Base-by-base conservation (phyloP, 345 rosid species). In the Nephelium lappaceum region DNA sequence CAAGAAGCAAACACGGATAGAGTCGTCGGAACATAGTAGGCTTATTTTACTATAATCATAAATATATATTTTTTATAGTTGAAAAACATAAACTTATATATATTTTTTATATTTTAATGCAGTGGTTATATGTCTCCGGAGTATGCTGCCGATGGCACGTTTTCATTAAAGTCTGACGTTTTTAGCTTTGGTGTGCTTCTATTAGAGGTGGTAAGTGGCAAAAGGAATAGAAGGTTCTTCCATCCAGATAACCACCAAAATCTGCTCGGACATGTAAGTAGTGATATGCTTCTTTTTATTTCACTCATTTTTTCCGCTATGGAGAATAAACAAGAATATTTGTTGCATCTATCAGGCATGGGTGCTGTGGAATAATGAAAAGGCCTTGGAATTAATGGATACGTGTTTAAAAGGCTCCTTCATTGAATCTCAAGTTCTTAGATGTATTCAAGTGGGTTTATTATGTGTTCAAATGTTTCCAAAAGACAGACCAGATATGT, bases 271-370 rank as follows among this genome's bases (percentile, higher is more conserved):
- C 79, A 70, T 75, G 83, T 64, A 75, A 69, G 79, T 11, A 0
- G 19, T 39, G 49, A 23, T 2, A 11, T 24, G 2, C 19, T 49
- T n/a, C 14, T 5, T 51, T 38, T 38, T 38, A 27, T 14, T 51
- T 14, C 36, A 14, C 18, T 36, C 57, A 31, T 0, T 23, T 0
- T 21, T 0, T 15, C 12, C 43, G 14, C 19, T 0, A 0, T 68
- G 15, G 0, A 31, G 64, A 38, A 62, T 31, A 6, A 45, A 12
- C 31, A 41, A 31, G 3, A 57, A 3, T 5, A 14, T 43, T 60
- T 78, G 18, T 68, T 41, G 27, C 39, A 41, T 53, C 18, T 57
- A 75, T 51, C 47, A 78, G 81, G 81, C 81, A 71, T 72, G 81
- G 81, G 6, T 70, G 12, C 18, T 75, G 15, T 75, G 69, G 62